Conservation (phyloP, 306 rosid genomes). For the Castanopsis chinensis region DNA sequence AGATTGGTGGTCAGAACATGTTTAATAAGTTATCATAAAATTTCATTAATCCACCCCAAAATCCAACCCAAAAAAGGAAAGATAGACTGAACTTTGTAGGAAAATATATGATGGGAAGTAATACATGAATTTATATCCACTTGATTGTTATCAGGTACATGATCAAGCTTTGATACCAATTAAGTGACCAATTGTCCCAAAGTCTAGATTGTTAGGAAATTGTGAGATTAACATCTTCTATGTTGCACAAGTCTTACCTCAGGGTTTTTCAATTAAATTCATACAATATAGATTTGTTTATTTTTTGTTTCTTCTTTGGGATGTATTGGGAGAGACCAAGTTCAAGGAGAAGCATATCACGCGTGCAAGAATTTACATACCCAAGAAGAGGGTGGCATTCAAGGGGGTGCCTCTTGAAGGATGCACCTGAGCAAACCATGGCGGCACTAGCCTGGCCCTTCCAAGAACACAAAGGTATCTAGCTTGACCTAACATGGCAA, state of each 20-base stretch:
- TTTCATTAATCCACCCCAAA: not conserved
- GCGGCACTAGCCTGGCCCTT: constrained; percentile 79
- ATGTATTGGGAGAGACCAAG: not conserved
- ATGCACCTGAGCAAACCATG: constrained; percentile 90
- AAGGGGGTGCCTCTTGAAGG: constrained; percentile 89
- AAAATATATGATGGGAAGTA: not conserved
- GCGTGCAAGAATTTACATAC: constrained; percentile 28
- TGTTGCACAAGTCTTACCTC: too few relatives aligned
- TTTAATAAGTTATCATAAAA: not conserved
- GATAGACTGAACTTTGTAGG: not conserved
- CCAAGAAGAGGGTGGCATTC: constrained; percentile 79
- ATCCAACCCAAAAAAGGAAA: not conserved
- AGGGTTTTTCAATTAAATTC: too few relatives aligned
- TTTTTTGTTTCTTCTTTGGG: not conserved
- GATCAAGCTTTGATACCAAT: too few relatives aligned
- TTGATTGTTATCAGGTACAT: not conserved
- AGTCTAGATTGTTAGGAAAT: too few relatives aligned
- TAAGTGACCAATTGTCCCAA: too few relatives aligned
- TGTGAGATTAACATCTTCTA: too few relatives aligned
- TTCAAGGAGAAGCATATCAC: not conserved
- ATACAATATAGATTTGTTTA: not conserved
- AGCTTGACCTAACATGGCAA: constrained; percentile 95
- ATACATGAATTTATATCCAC: too few relatives aligned
- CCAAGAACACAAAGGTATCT: constrained; percentile 92
- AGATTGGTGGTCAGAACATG: not conserved